Percentiles rank a stretch among this genome's conserved stretches.
phyloP scores from a whole-genome alignment of 2,329 filamentous ascomycete species.

The Colletotrichum sp. region DNA sequence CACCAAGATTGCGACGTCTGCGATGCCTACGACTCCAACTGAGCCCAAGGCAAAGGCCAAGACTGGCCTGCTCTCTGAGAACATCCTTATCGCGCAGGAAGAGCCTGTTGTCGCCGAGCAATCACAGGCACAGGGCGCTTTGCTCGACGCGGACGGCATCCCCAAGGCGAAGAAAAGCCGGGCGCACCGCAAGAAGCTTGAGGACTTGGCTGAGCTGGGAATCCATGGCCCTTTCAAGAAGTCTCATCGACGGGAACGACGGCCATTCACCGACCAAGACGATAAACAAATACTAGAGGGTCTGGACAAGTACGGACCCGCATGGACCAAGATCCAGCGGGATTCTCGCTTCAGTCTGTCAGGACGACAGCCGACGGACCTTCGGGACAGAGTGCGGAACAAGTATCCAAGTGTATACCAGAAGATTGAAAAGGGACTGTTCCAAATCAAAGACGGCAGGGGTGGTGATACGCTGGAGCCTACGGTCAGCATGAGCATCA shows the following conservation, averaged over 20 bases:
- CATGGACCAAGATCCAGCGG: slow-evolving; percentile 70
- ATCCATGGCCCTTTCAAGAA: slow-evolving; percentile 68
- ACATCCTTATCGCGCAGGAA: slow-evolving; percentile 57
- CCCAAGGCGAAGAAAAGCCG: slow-evolving; percentile 54
- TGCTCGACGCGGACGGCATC: slow-evolving; percentile 37
- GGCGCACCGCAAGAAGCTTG: slow-evolving; percentile 60
- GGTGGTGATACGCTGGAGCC: slow-evolving; percentile 54
- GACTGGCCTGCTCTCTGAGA: slow-evolving; percentile 57
- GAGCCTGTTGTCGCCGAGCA: slow-evolving; percentile 32
- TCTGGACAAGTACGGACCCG: slow-evolving; percentile 63
- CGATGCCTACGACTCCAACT: slow-evolving; percentile 2
- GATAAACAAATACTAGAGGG: slow-evolving; percentile 67
- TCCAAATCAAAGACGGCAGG: slow-evolving; percentile 47
- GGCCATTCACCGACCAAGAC: slow-evolving; percentile 67
- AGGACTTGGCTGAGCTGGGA: slow-evolving; percentile 61
- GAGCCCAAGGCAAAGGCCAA: slow-evolving; percentile 44
- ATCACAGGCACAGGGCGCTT: slow-evolving; percentile 16
- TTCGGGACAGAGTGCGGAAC: slow-evolving; percentile 68
- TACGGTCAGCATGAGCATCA: slow-evolving; percentile 53
- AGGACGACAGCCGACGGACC: slow-evolving; percentile 64
- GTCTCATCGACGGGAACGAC: slow-evolving; percentile 63
- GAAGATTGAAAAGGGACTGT: slow-evolving; percentile 59
- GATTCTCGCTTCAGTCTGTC: slow-evolving; percentile 63
- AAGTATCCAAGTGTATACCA: slow-evolving; percentile 66
- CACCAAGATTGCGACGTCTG: slow-evolving; percentile 23